phyloP scores from a whole-genome alignment of 2,329 filamentous ascomycete genomes.

The Penicillium sp. region DNA sequence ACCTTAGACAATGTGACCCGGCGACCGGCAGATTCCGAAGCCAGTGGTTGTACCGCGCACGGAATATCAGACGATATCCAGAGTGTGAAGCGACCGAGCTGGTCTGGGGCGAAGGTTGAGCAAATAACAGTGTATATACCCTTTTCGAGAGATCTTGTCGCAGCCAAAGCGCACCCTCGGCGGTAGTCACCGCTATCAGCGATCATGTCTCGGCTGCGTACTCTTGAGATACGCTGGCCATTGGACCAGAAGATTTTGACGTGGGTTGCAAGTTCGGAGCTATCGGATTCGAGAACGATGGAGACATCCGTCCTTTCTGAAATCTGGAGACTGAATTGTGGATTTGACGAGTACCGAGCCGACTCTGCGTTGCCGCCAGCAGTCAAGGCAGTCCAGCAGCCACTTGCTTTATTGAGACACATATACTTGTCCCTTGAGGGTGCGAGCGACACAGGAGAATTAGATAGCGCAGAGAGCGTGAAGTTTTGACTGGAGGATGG shows the following conservation, averaged over 20 bases:
- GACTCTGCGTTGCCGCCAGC: slow-evolving; percentile 83
- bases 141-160: slow-evolving; percentile 59
- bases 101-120: slow-evolving; percentile 83
- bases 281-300: slow-evolving; percentile 70
- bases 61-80: slow-evolving; percentile 65
- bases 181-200: slow-evolving; percentile 87
- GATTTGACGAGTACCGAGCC: slow-evolving; percentile 77
- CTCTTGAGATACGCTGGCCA: slow-evolving; percentile 68
- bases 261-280: slow-evolving; percentile 72
- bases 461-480: slow-evolving; percentile 80
- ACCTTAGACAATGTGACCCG: slow-evolving; percentile 54
- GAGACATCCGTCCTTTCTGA: slow-evolving; percentile 63
- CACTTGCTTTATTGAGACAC: slow-evolving; percentile 59
- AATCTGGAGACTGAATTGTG: slow-evolving; percentile 71
- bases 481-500: slow-evolving; percentile 76
- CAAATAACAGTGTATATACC: slow-evolving; percentile 86
- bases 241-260: slow-evolving; percentile 79
- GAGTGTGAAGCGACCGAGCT: slow-evolving; percentile 72
- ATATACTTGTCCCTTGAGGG: slow-evolving; percentile 63
- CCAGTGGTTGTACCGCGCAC: slow-evolving; percentile 61
- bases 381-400: slow-evolving; percentile 74
- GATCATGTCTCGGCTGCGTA: slow-evolving; percentile 74
- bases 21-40: slow-evolving; percentile 73
- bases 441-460: slow-evolving; percentile 59
- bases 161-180: slow-evolving; percentile 71